Evolutionary conservation across 2,329 filamentous ascomycete genomes (phyloP), one percentile per base, ranked within the genome.

Genomic region (Colletotrichum plurivorum): DNA sequence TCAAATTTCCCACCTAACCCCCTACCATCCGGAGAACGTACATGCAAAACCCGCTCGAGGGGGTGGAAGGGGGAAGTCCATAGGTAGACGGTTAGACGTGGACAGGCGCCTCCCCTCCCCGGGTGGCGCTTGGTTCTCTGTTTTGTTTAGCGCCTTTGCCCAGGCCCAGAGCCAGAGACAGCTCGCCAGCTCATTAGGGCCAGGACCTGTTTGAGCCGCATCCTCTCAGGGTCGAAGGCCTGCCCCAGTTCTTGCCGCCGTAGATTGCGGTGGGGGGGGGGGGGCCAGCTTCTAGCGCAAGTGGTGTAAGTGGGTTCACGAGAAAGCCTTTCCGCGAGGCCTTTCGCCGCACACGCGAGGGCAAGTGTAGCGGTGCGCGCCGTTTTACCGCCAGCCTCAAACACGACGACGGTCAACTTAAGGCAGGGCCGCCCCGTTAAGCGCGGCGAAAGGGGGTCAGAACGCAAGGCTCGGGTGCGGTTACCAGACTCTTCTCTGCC

Each of bases 341-440:
- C 22, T 43, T n/a, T 25, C 8, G 4, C 39, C 18, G 18, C 4
- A 25, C 22, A 25, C 22, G 22, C 22, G 22, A 25, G 22, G 5
- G 22, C 5, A 3, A 25, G 22, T 25, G 22, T 25, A 25, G 22
- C 22, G 22, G 18, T 51, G 57, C n/a, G 9, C 46, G 57, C 46
- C 57, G 27, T 25, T 25, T 60, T 60, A 16, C 46, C 57, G 57
- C 57, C 27, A 52, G 46, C 31, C 31, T 60, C 57, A n/a, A 60
- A 43, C n/a, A 52, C 45, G 20, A 39, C 36, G 27, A 22, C n/a
- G 27, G 56, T 51, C 43, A 49, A 25, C 15, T 22, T 27, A 27
- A 52, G 46, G 57, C 45, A 27, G 36, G 22, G 18, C 16, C 27
- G 31, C 10, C 31, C 8, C 10, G 31, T 51, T 52, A 60, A 60